Percentiles rank a stretch among this genome's conserved stretches.
These are phyloP conservation scores for Didymella pinodella DNA, from an alignment of 2,329 filamentous ascomycete species.

Conservation along the genomic window DNA sequence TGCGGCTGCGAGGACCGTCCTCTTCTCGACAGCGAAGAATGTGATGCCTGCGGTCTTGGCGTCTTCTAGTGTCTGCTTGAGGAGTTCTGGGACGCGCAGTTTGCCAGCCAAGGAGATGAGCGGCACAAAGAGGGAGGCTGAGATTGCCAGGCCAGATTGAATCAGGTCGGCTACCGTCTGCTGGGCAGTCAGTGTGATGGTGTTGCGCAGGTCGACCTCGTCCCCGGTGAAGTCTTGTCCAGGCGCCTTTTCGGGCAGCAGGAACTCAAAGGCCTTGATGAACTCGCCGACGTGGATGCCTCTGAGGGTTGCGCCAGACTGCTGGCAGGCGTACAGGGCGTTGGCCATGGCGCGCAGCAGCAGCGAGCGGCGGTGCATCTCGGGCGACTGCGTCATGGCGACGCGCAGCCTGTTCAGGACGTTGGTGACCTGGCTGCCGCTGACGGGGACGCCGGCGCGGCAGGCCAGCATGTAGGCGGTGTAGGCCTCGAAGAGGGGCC, in stretches of 20 bases:
- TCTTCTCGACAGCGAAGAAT: conserved; percentile 31
- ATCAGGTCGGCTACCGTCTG: conserved; percentile 35
- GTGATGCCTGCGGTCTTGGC: conserved; percentile 29
- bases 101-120: conserved; percentile 44
- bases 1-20: conserved; percentile 40
- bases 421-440: conserved; percentile 40
- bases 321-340: conserved; percentile 53
- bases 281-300: conserved; percentile 51
- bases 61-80: conserved; percentile 38
- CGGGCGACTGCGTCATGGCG: conserved; percentile 24
- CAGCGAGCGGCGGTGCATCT: conserved; percentile 33
- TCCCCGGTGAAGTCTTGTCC: conserved; percentile 32
- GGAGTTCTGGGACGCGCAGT: conserved; percentile 35
- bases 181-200: conserved; percentile 36
- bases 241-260: conserved; percentile 32
- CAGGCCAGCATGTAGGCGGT: conserved; percentile 59
- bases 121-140: conserved; percentile 33
- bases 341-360: conserved; percentile 53
- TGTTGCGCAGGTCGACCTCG: conserved; percentile 32
- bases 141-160: conserved; percentile 39
- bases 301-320: conserved; percentile 49
- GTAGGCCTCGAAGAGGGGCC: conserved; percentile 58
- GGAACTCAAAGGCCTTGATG: conserved; percentile 44
- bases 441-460: conserved; percentile 52
- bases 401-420: conserved; percentile 46